These are phyloP conservation scores for Apostasia shenzhenica DNA, from an alignment of 106 monocot genomes.

Conservation along the genomic window DNA sequence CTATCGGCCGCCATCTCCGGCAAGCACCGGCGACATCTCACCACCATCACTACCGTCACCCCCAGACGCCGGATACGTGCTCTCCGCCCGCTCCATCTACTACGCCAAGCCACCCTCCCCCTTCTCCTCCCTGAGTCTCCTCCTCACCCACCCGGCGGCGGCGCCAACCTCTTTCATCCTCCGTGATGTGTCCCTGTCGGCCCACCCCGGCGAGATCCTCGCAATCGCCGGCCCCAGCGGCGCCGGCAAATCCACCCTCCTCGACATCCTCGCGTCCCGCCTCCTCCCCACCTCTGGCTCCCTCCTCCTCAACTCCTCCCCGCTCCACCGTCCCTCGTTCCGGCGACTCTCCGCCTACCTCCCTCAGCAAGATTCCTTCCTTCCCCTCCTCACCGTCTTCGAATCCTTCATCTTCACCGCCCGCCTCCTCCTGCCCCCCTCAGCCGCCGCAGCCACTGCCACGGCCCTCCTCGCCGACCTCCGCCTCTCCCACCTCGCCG, in stretches of 20 bases:
- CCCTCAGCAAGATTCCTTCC: constrained; percentile 69
- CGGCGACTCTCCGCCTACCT: constrained; percentile 77
- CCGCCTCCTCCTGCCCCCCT: constrained; percentile 38
- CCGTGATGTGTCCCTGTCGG: constrained; percentile 63
- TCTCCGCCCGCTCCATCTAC: constrained; percentile 64
- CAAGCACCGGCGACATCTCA: no score
- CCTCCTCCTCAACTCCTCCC: constrained; percentile 70
- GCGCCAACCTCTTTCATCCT: constrained; percentile 55
- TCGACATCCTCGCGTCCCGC: constrained; percentile 82
- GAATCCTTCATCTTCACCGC: constrained; percentile 84
- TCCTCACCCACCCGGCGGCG: neutral
- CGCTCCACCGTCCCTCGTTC: constrained; percentile 50
- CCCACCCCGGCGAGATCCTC: constrained; percentile 59
- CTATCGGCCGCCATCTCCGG: no score
- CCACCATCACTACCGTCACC: neutral
- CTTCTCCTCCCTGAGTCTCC: neutral
- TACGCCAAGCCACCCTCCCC: constrained; percentile 56
- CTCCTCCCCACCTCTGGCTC: constrained; percentile 51
- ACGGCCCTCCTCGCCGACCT: constrained; percentile 60
- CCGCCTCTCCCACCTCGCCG: constrained; percentile 55
- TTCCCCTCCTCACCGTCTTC: constrained; percentile 76
- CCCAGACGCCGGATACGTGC: constrained; percentile 23
- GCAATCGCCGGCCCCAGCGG: constrained; percentile 91
- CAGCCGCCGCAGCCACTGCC: constrained; percentile 10
- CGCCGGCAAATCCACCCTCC: constrained; percentile 89